Evolutionary conservation across 768 basidiomycete genomes (phyloP).

Genomic region (Sarcodon aspratus): DNA sequence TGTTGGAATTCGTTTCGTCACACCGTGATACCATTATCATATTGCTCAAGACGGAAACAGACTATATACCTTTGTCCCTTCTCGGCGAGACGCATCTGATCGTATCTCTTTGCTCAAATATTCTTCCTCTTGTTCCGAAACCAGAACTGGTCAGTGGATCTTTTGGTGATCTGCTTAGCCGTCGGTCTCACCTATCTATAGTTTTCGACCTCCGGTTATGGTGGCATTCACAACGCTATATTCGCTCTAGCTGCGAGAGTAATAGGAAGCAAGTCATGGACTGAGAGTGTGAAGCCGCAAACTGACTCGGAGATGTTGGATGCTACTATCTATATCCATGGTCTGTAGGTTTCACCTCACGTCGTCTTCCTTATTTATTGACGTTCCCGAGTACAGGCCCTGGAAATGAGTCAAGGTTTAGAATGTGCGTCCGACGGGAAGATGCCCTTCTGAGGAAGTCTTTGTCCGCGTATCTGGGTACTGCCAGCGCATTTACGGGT

Average conservation of each 20-base stretch:
- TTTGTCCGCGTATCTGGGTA: conserved; percentile 56
- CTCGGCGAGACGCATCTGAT: conserved; percentile 77
- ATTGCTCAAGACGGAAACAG: conserved; percentile 65
- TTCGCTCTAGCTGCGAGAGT: conserved; percentile 63
- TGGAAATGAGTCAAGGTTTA: conserved; percentile 46
- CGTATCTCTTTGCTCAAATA: conserved; percentile 54
- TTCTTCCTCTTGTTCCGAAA: conserved; percentile 63
- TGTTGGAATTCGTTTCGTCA: conserved; percentile 66
- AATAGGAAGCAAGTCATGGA: conserved; percentile 50
- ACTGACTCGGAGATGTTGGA: conserved; percentile 55
- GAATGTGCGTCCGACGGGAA: conserved; percentile 39
- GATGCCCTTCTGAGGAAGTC: conserved; percentile 50
- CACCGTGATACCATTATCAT: conserved; percentile 81
- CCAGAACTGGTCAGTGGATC: conserved; percentile 58
- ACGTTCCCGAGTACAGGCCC: conserved; percentile 26
- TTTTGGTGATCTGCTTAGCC: background rate
- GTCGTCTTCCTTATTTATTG: conserved; percentile 1
- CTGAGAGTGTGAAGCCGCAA: conserved; percentile 44
- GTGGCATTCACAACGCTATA: conserved; percentile 74
- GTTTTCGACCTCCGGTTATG: conserved; percentile 65
- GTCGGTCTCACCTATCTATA: conserved; percentile 22
- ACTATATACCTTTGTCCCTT: conserved; percentile 47
- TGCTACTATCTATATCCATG: conserved; percentile 40
- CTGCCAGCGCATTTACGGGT: conserved; percentile 66
- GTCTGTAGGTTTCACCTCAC: conserved; percentile 21